Evolutionary conservation across 768 basidiomycete genomes (phyloP).

Genomic region (Boletus huronensis): DNA sequence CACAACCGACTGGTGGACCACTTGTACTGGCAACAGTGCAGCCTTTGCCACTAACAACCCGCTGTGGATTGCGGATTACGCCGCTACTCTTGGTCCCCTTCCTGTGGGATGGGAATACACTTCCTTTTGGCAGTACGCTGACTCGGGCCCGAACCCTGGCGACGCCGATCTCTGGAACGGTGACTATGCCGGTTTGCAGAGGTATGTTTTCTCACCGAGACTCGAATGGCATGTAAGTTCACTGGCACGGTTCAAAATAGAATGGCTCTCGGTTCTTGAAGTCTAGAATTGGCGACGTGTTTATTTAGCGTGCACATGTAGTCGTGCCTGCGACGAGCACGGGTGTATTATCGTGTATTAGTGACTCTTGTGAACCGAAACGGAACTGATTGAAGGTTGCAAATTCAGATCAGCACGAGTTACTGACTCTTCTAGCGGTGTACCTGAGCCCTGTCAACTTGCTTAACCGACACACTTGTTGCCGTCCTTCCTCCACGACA

Average conservation of each 20-base stretch:
- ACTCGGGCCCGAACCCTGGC: conserved; percentile 53
- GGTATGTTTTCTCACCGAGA: conserved; percentile 24
- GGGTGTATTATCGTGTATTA: not conserved
- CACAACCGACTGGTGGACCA: conserved; percentile 65
- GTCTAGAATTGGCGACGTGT: not conserved
- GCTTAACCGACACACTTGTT: not conserved
- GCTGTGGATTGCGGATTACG: conserved; percentile 57
- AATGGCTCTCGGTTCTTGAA: conserved; percentile 18
- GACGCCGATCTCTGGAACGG: conserved; percentile 60
- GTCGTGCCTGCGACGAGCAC: not conserved
- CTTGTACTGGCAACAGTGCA: conserved; percentile 58
- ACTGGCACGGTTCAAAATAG: conserved; percentile 3
- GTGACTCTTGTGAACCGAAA: not conserved
- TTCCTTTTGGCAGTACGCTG: conserved; percentile 62
- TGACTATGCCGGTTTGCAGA: conserved; percentile 39
- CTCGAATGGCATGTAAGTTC: not conserved
- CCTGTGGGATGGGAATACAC: conserved; percentile 56
- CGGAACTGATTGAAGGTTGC: not conserved
- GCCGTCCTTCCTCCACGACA: not conserved
- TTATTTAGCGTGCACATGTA: not conserved
- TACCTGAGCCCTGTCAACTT: not conserved
- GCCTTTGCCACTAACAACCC: conserved; percentile 50
- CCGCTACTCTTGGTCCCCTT: conserved; percentile 48
- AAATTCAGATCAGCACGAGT: not conserved
- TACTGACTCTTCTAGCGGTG: not conserved